Conservation (phyloP, 2,329 filamentous ascomycete genomes). For the Aspergillus ochraceus region DNA sequence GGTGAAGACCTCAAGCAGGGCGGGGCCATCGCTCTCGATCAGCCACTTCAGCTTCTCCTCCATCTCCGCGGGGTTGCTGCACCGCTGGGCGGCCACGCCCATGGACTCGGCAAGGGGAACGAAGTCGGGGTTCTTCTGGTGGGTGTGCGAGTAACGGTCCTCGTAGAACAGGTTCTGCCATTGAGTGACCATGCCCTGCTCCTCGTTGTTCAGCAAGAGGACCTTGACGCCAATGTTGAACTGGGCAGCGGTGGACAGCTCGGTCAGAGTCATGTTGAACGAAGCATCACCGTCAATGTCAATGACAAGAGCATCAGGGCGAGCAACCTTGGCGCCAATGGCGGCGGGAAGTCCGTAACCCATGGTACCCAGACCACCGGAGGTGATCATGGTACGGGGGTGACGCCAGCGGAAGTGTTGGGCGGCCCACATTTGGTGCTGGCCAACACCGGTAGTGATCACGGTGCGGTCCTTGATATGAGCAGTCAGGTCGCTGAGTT, state of each 20-base stretch:
- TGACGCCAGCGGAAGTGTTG: constrained; percentile 95
- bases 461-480: constrained; percentile 79
- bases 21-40: constrained; percentile 85
- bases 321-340: constrained; percentile 89
- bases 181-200: constrained; percentile 98
- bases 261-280: constrained; percentile 97
- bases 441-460: constrained; percentile 91
- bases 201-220: constrained; percentile 92
- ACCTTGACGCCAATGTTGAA: constrained; percentile 97
- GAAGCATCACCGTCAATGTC: constrained; percentile 99
- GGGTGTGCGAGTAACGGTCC: constrained; percentile 86
- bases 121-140: constrained; percentile 94
- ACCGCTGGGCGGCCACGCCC: constrained; percentile 74
- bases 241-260: constrained; percentile 88
- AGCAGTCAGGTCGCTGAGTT: constrained; percentile 79
- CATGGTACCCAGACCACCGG: constrained; percentile 94
- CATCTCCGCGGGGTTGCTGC: constrained; percentile 73
- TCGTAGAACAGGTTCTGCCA: constrained; percentile 99
- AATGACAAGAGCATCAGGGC: constrained; percentile 79
- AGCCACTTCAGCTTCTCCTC: constrained; percentile 81
- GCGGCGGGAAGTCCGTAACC: constrained; percentile 91
- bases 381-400: constrained; percentile 93
- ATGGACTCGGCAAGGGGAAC: constrained; percentile 91
- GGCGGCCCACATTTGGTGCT: constrained; percentile 98
- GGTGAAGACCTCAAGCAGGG: constrained; percentile 85